Evolutionary conservation across 1,284 basidiomycete genomes (phyloP), one percentile per base, ranked within the genome.

Genomic region (Sporisorium iseilematis-ciliati): DNA sequence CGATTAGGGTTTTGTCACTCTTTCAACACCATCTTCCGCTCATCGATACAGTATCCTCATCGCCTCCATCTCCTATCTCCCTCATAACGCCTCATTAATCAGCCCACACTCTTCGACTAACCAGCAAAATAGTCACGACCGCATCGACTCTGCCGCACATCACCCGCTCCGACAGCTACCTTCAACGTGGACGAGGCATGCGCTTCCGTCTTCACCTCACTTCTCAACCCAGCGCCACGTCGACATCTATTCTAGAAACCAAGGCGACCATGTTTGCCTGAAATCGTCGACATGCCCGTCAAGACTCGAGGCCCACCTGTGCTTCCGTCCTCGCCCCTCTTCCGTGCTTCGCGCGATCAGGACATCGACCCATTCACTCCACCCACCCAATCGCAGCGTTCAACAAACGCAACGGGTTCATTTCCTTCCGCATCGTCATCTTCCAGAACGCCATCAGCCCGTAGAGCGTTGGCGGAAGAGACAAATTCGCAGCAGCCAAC

Each of bases 301-400:
- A 58, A 42, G 26, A 38, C 53, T 51, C 59, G 54, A 43, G 58
- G 58, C n/a, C 54, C 68, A 20, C 53, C 62, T 2, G 25, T 38
- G 18, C 7, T 42, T 6, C 20, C 58, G 0, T 55, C 63, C 18
- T 62, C 58, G 11, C 42, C 52, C 25, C 35, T 64, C 16, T 35
- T 57, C 29, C 49, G 66, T 56, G 66, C 56, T n/a, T 57, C 57
- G 4, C 68, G 62, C 20, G 62, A 71, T 46, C 68, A 71, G 35
- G 68, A 65, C 42, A 65, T 71, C 49, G 68, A 65, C 45, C 68
- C 68, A 6, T 71, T 54, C 26, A 18, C 54, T n/a, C 51, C 55
- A 16, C 54, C 14, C 10, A 14, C 4, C 25, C 43, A 55, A 16
- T 55, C 66, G 10, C 66, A 58, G 29, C 55, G 50, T 23, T 41